Base-by-base conservation (phyloP, 1,139 yeast species). In the Suhomyces choctaworum region DNA sequence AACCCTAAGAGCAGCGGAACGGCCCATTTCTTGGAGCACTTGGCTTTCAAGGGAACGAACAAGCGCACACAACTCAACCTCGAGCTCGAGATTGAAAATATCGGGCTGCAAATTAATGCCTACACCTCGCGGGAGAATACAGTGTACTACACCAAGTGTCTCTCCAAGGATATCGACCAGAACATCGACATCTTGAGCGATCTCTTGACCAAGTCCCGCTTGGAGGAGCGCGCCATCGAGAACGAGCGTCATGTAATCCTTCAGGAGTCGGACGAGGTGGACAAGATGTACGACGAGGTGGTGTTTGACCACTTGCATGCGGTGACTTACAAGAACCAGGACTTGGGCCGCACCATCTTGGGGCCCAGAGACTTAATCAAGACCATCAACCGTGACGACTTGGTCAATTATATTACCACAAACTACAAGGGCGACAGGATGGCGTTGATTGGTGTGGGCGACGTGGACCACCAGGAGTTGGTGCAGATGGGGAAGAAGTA, bases 51-150 rank as follows among this genome's bases (percentile, higher is more conserved):
- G 64, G 99, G 99, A 22, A 92, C 98, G 11, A 64, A 74, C 37
- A 74, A 71, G 44, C 77, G 98, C 56, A 68, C 89, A n/a, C 97
- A 92, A 64, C 71, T 80, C 41, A 80, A 80, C 41, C 73, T 92
- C 39, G 99, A 92, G 62, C 70, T 90, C 34, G 98, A 92, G 62
- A 88, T 92, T 42, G 99, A 92, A 62, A 86, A 92, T 65, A 77
- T 92, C 57, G 99, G 99, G 3, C 90, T 96, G 22, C 98, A 92
- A 63, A 76, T 92, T 54, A 94, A 94, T 60, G 98, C 98, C 12
- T 92, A 92, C 65, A 92, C 98, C 4, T 87, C 96, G 11, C 78
- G 99, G 53, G 99, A 92, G 56, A 92, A 90, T 61, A 92, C 99
- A 1, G 98, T 92, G 10, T 92, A 90, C 62, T 92, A 90, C 59